Conservation (phyloP, 1,139 yeast genomes). For the Hansenula lynferdii region DNA sequence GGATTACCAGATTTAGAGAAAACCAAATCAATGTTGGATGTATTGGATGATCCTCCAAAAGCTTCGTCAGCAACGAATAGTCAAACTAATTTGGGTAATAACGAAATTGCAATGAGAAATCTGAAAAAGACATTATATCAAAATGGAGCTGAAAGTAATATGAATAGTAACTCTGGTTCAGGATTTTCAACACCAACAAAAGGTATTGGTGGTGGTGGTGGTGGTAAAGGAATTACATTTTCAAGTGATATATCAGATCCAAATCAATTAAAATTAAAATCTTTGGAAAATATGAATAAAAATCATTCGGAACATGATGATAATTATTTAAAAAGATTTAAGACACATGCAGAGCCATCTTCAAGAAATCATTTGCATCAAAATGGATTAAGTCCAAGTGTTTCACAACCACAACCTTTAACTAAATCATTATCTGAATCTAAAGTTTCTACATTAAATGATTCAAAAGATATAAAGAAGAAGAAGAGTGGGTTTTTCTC, state of each 20-base stretch:
- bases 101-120: constrained; percentile 1
- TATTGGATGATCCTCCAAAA: constrained; percentile 4
- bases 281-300: background rate
- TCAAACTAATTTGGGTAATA: background rate
- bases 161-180: background rate
- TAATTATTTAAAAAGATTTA: constrained; percentile 7
- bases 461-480: background rate
- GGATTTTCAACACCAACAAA: background rate
- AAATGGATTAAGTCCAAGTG: constrained; percentile 2
- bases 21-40: constrained; percentile 19
- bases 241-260: constrained; percentile 5
- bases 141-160: background rate
- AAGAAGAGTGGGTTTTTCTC: background rate
- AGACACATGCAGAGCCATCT: constrained; percentile 7
- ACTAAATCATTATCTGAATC: constrained; percentile 2
- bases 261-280: constrained; percentile 3
- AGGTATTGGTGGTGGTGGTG: background rate
- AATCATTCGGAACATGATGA: too few relatives aligned
- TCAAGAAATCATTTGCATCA: background rate
- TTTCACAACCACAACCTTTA: constrained; percentile 4
- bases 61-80: background rate
- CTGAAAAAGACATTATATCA: constrained; percentile 10
- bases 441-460: background rate
- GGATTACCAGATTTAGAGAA: constrained; percentile 18
- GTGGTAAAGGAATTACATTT: constrained; percentile 6